Base-by-base conservation (phyloP, 2,329 filamentous ascomycete genomes). In the Dothidotthia symphoricarpi region DNA sequence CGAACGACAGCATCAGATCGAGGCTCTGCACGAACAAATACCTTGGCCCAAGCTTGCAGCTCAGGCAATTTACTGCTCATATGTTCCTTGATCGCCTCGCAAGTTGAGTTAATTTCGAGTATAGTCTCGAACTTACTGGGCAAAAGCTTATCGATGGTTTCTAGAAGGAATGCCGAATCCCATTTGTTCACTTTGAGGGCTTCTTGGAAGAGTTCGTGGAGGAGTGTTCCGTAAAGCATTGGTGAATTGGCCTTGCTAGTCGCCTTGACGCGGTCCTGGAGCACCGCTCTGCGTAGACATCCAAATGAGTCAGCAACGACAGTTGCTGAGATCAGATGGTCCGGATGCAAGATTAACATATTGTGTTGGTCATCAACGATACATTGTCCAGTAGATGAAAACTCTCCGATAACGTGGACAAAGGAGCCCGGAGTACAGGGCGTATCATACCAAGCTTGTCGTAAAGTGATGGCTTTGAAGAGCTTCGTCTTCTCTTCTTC, bases 261-360 rank as follows among this genome's bases (percentile, higher is more conserved):
- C 7, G 88, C 88, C 67, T 97, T 97, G 55, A 98, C 85, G 22
- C 93, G 84, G 64, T 98, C 91, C 65, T 97, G 90, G 16, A 98
- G 77, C 1, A 97, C 91, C 19, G 93, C 89, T 48, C 91, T 85
- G 13, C 93, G 85, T 62, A 86, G 83, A 61, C 93, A 98, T 16
- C 83, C 84, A 63, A 97, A 95, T 0, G 93, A 95, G 66, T 98
- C 93, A n/a, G 89, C 90, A 28, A 98, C 86, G 4, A 94, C 88
- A 1, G 93, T 97, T 3, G 93, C 86, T 2, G 93, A 97, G 36
- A 98, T 85, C 24, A 98, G 78, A 68, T 97, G 90, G 59, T 98
- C 93, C 0, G 93, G 93, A 59, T 98, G 90, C 11, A 98, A 71
- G 40, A 98, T 89, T 34, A 98, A 72, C 66, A 97, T 85, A 55